phyloP scores from a whole-genome alignment of 2,329 filamentous ascomycete species.

The Paraconiothyrium brasiliense region DNA sequence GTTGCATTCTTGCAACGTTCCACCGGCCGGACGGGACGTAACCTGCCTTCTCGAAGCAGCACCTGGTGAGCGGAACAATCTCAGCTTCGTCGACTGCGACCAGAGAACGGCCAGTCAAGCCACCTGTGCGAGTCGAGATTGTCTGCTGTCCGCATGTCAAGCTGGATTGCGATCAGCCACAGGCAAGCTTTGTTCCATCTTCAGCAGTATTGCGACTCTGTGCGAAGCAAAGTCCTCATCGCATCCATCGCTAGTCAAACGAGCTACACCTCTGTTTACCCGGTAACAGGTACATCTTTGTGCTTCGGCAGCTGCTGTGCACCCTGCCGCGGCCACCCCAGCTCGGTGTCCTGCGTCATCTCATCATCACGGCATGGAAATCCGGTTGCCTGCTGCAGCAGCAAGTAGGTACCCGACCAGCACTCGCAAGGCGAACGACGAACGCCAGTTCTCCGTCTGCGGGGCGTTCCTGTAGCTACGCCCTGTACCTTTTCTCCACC shows the following conservation, averaged over 20 bases:
- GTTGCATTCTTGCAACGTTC: conserved; percentile 41
- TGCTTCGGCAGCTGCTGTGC: conserved; percentile 29
- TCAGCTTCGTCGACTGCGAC: conserved; percentile 19
- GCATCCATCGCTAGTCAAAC: conserved; percentile 21
- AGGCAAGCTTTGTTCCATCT: background rate
- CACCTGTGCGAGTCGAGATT: background rate
- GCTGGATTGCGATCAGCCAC: conserved; percentile 1
- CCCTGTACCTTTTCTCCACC: conserved; percentile 16
- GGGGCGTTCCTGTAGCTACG: conserved; percentile 9
- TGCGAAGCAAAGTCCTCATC: conserved; percentile 21
- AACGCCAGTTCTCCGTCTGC: conserved; percentile 24
- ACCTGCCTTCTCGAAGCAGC: conserved; percentile 27
- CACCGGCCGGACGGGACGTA: conserved; percentile 29
- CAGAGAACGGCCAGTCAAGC: conserved; percentile 15
- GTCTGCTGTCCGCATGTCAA: conserved; percentile 16
- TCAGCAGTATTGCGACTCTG: conserved; percentile 14
- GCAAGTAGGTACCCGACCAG: conserved; percentile 12
- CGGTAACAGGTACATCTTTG: conserved; percentile 27
- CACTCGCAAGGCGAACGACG: conserved; percentile 18
- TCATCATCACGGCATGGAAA: conserved; percentile 2
- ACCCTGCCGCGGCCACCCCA: conserved; percentile 20
- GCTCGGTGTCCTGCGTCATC: conserved; percentile 22
- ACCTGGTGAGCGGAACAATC: conserved; percentile 21
- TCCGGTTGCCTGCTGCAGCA: background rate
- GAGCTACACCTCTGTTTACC: conserved; percentile 26